Percentiles rank a stretch among this genome's conserved stretches.
Conservation (phyloP, 768 basidiomycete genomes). For the Hericium rajendrae region DNA sequence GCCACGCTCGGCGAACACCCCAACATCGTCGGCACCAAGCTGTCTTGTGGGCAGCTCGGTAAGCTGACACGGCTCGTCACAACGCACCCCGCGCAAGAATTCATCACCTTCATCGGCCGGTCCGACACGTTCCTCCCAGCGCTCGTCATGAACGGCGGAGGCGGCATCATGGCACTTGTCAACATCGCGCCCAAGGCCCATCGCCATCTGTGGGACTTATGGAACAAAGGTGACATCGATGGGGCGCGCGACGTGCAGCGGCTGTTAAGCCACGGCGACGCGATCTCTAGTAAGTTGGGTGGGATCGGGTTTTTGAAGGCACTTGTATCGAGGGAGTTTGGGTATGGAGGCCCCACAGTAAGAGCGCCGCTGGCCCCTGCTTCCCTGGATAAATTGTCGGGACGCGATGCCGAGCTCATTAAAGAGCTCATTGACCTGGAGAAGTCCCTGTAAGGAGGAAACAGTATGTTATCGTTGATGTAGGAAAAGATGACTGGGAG, state of each 20-base stretch:
- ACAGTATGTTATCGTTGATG: no score
- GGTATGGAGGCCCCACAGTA: slow-evolving; percentile 40
- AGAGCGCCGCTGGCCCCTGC: slow-evolving; percentile 19
- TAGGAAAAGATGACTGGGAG: no score
- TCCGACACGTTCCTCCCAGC: slow-evolving; percentile 61
- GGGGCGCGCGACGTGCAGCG: slow-evolving; percentile 57
- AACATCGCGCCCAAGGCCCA: slow-evolving; percentile 31
- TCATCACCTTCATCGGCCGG: slow-evolving; percentile 69
- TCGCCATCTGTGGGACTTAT: slow-evolving; percentile 7
- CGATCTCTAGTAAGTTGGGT: slow-evolving; percentile 51
- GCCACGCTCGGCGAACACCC: slow-evolving; percentile 61
- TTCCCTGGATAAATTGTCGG: slow-evolving; percentile 11
- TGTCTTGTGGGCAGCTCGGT: slow-evolving; percentile 80
- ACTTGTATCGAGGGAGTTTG: slow-evolving; percentile 51
- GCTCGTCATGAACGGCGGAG: slow-evolving; percentile 52
- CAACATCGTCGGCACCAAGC: slow-evolving; percentile 79
- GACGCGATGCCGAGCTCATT: slow-evolving; percentile 13
- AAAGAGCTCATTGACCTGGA: slow-evolving; percentile 23
- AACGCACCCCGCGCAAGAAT: slow-evolving; percentile 40
- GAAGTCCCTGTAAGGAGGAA: not conserved
- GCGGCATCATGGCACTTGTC: slow-evolving; percentile 54
- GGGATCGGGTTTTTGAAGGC: slow-evolving; percentile 63
- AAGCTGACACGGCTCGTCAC: slow-evolving; percentile 72
- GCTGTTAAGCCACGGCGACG: slow-evolving; percentile 56
- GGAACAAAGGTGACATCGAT: slow-evolving; percentile 31